These are phyloP conservation scores for Diplogelasinospora grovesii DNA, from an alignment of 495 filamentous ascomycete genomes.

Conservation along the genomic window DNA sequence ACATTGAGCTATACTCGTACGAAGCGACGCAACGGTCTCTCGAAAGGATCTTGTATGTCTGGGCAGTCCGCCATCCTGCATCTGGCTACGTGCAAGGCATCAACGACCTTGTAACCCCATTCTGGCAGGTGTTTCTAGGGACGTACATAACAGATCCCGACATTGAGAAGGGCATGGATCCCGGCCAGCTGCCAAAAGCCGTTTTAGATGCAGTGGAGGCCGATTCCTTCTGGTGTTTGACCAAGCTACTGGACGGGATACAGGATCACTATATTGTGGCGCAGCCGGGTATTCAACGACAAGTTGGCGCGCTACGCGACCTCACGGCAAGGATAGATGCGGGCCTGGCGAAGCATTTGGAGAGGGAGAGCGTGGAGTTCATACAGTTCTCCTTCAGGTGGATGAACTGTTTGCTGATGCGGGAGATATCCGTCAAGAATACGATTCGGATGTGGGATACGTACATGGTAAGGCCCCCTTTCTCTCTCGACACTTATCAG, in stretches of 20 bases:
- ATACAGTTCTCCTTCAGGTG: constrained; percentile 98
- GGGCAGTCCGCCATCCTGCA: constrained; percentile 94
- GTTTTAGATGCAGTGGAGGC: constrained; percentile 97
- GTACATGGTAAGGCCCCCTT: constrained; percentile 66
- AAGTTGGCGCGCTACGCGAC: constrained; percentile 81
- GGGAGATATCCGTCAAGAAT: constrained; percentile 91
- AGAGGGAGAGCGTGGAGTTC: constrained; percentile 88
- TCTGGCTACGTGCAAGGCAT: constrained; percentile 98
- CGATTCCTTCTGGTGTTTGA: constrained; percentile 96
- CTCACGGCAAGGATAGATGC: constrained; percentile 84
- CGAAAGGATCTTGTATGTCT: constrained; percentile 92
- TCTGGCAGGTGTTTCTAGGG: constrained; percentile 95
- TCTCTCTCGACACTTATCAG: neutral
- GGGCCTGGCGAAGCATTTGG: constrained; percentile 77
- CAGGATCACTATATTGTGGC: constrained; percentile 98
- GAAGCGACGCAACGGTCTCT: constrained; percentile 92
- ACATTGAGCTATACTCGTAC: constrained; percentile 88
- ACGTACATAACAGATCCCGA: constrained; percentile 90
- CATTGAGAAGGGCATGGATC: constrained; percentile 91
- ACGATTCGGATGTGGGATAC: constrained; percentile 99
- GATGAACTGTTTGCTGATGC: constrained; percentile 99
- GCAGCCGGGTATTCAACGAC: constrained; percentile 91
- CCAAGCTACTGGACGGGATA: constrained; percentile 92
- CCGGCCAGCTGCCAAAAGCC: constrained; percentile 80
- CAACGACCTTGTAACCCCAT: constrained; percentile 95